These are phyloP conservation scores for Serendipita vermifera DNA, from an alignment of 768 basidiomycete genomes.

Conservation along the genomic window DNA sequence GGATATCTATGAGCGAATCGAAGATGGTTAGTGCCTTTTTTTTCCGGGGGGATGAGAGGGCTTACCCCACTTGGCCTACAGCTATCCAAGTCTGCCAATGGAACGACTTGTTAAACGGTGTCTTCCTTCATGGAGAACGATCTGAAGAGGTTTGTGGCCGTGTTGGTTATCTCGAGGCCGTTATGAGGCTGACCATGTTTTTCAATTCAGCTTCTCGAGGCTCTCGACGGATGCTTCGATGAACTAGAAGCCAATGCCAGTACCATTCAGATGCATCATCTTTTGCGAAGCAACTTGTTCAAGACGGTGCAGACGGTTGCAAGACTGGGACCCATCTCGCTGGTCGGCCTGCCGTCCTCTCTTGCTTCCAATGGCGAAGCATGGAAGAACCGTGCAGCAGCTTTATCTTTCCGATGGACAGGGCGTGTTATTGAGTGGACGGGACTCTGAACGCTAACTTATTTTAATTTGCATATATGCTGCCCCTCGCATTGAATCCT, in stretches of 20 bases:
- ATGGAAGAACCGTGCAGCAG: conserved; percentile 1
- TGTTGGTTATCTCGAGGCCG: no score
- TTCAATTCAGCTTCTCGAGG: background rate
- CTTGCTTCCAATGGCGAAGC: background rate
- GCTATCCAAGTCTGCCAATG: conserved; percentile 5
- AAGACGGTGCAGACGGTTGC: conserved; percentile 1
- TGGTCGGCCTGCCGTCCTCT: background rate
- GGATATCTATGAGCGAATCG: no score
- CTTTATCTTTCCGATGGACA: conserved; percentile 3
- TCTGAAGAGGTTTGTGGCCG: background rate
- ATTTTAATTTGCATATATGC: no score
- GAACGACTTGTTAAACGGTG: conserved; percentile 4
- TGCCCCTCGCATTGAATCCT: no score
- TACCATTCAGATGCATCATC: background rate
- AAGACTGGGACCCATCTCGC: background rate
- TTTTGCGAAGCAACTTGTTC: background rate
- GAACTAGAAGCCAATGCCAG: background rate
- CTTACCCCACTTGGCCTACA: no score
- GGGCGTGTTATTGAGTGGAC: conserved; percentile 7
- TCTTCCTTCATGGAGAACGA: conserved; percentile 3
- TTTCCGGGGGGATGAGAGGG: no score
- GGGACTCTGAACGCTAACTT: no score
- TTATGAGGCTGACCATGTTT: no score
- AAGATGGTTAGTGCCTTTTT: no score
- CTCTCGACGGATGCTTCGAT: background rate